Evolutionary conservation across 345 rosid genomes (phyloP).

Genomic region (Eucalyptus erythrocorys): DNA sequence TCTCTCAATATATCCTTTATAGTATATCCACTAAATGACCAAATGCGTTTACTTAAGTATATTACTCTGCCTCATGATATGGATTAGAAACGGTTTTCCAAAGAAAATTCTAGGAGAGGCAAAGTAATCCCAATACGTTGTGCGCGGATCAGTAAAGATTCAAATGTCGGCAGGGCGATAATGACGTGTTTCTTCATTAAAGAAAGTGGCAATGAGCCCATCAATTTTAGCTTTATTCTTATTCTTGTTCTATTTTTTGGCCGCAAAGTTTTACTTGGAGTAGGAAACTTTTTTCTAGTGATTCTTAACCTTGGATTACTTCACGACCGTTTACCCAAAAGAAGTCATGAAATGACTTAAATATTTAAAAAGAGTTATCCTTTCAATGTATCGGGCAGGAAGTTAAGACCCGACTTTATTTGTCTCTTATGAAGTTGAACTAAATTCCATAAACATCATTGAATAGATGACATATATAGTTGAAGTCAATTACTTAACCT

Average conservation of each 20-base stretch:
- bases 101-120: neutral
- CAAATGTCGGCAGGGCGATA: neutral
- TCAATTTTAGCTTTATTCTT: neutral
- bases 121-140: neutral
- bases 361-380: neutral
- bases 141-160: neutral
- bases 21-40: neutral
- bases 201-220: neutral
- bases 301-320: neutral
- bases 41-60: neutral
- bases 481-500: neutral
- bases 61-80: neutral
- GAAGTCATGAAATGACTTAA: neutral
- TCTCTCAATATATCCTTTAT: too few species aligned
- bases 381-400: neutral
- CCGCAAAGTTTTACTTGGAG: neutral
- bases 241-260: neutral
- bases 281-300: neutral
- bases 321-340: neutral
- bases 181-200: neutral
- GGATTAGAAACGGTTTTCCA: neutral
- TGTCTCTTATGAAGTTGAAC: neutral
- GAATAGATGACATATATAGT: neutral
- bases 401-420: neutral
- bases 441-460: neutral